Evolutionary conservation across 352 stramenopile species (phyloP).

Genomic region (Phytopythium vexans): DNA sequence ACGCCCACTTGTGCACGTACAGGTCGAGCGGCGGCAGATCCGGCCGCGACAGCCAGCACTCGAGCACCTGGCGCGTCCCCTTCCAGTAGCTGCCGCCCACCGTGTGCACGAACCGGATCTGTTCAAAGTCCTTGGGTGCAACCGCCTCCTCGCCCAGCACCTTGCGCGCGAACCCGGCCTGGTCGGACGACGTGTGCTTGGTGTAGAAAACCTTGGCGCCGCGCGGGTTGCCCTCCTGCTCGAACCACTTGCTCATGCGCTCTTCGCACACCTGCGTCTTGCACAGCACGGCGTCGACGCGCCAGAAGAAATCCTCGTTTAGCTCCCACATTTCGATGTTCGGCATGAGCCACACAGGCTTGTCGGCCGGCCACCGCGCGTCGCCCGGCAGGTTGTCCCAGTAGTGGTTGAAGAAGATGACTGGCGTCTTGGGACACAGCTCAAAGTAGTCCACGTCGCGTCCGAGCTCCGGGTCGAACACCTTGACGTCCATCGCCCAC

Average conservation of each 20-base stretch:
- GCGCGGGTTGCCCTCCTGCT: conserved; percentile 50
- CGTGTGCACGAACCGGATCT: conserved; percentile 36
- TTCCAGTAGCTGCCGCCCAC: conserved; percentile 42
- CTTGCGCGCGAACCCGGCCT: conserved; percentile 28
- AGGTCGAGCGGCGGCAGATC: conserved; percentile 47
- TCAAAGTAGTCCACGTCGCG: conserved; percentile 41
- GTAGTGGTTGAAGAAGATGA: conserved; percentile 52
- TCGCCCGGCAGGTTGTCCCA: conserved; percentile 26
- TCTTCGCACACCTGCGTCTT: conserved; percentile 45
- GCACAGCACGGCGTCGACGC: conserved; percentile 36
- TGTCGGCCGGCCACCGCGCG: conserved; percentile 25
- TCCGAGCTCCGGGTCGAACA: conserved; percentile 19
- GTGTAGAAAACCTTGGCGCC: conserved; percentile 48
- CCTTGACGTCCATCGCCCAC: conserved; percentile 37
- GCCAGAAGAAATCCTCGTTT: conserved; percentile 30
- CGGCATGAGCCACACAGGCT: conserved; percentile 40
- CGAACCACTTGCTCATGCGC: conserved; percentile 44
- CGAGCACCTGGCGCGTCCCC: conserved; percentile 41
- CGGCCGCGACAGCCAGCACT: conserved; percentile 53
- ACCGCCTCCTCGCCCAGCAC: conserved; percentile 17
- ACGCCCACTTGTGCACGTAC: conserved; percentile 40
- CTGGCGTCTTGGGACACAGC: conserved; percentile 33
- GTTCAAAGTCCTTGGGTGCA: conserved; percentile 31
- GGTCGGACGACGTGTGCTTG: conserved; percentile 52
- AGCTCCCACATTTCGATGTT: conserved; percentile 58